Conservation (phyloP, 2,329 filamentous ascomycete species). For the Bretziella fagacearum region DNA sequence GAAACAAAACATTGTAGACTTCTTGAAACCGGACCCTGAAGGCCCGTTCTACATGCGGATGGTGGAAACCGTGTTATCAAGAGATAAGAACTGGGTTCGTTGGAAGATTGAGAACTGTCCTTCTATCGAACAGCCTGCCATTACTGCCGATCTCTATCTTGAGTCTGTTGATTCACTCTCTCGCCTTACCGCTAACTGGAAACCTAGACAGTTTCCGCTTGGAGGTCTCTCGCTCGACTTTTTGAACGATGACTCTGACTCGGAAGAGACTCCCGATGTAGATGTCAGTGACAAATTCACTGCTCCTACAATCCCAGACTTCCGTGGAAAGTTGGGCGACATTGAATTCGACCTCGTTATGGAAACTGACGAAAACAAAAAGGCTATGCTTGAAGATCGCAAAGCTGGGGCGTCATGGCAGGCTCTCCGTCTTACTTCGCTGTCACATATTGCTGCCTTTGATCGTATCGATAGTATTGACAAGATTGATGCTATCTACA, state of each 20-base stretch:
- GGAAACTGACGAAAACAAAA: constrained; percentile 46
- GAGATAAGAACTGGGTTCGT: constrained; percentile 96
- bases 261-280: not conserved
- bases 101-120: constrained; percentile 96
- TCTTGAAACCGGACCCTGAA: constrained; percentile 63
- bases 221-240: constrained; percentile 65
- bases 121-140: constrained; percentile 58
- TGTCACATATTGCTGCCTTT: constrained; percentile 56
- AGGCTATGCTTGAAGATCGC: constrained; percentile 40
- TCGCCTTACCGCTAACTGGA: constrained; percentile 52
- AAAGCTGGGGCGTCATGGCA: constrained; percentile 88
- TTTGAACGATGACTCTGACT: constrained; percentile 42
- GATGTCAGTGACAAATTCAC: not conserved
- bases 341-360: constrained; percentile 80
- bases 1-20: constrained; percentile 62
- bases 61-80: constrained; percentile 85
- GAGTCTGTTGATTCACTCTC: constrained; percentile 50
- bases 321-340: constrained; percentile 55
- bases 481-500: constrained; percentile 44
- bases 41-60: constrained; percentile 91
- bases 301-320: constrained; percentile 21
- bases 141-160: constrained; percentile 52
- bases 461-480: constrained; percentile 77
- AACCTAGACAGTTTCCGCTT: constrained; percentile 49
- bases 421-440: constrained; percentile 63